Evolutionary conservation across 176 grass and related monocot genomes (phyloP).

Genomic region (Eremochloa ophiuroides): DNA sequence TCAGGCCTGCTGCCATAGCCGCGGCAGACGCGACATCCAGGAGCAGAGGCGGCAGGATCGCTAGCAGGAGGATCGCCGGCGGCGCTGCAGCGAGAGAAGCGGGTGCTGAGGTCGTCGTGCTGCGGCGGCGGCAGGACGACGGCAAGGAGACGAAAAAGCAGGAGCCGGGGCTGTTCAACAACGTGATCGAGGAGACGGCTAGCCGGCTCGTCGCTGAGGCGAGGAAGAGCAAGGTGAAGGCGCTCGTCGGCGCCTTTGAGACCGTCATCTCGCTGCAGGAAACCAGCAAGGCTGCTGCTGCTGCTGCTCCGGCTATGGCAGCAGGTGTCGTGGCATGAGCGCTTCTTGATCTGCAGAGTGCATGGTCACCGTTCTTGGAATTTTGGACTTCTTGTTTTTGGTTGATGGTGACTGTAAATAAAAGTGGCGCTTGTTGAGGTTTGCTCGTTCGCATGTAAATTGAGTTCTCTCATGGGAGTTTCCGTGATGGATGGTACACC

Average conservation of each 20-base stretch:
- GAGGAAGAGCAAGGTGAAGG: constrained; percentile 79
- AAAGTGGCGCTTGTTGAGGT: neutral
- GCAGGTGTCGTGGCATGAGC: constrained; percentile 1
- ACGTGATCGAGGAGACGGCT: constrained; percentile 66
- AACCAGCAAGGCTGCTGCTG: constrained; percentile 18
- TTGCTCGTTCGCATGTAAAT: neutral
- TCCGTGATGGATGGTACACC: too few species aligned
- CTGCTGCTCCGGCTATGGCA: neutral
- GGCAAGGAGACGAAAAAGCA: constrained; percentile 33
- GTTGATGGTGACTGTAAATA: neutral
- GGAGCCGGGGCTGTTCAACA: constrained; percentile 43
- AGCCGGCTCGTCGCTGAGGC: constrained; percentile 50
- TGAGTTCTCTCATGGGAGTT: neutral
- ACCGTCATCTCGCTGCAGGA: constrained; percentile 71
- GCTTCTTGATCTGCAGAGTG: constrained; percentile 1
- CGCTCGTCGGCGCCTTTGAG: constrained; percentile 72
- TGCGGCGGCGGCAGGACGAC: constrained; percentile 32
- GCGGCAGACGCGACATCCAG: neutral
- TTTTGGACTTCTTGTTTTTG: neutral
- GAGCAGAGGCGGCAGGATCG: constrained; percentile 11
- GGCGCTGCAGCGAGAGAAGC: neutral
- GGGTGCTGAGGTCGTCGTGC: constrained; percentile 27
- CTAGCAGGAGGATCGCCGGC: neutral
- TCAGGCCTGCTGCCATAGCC: constrained; percentile 32
- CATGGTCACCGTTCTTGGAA: neutral